Conservation (phyloP, 1,284 basidiomycete species). For the Ganoderma lingzhi region DNA sequence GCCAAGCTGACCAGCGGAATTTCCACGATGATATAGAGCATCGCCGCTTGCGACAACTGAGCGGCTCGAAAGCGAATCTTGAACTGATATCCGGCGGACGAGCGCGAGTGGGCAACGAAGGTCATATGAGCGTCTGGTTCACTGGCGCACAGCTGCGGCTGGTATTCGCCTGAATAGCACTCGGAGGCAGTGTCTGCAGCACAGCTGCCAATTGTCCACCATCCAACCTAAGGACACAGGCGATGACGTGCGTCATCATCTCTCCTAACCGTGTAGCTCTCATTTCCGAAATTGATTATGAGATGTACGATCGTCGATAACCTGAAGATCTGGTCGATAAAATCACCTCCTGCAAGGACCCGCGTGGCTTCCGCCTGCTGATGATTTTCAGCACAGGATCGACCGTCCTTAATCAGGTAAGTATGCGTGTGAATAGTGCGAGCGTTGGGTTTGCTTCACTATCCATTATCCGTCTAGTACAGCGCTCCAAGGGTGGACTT, state of each 20-base stretch:
- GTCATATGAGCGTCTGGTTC: no score
- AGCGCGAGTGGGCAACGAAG: no score
- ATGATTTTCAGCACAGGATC: neutral
- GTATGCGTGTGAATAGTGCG: neutral
- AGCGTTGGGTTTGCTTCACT: neutral
- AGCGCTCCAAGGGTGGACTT: neutral
- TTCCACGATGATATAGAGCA: no score
- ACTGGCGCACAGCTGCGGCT: no score
- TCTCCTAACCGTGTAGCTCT: neutral
- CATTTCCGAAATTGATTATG: conserved; percentile 1
- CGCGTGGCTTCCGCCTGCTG: neutral
- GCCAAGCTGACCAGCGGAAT: no score
- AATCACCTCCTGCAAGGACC: neutral
- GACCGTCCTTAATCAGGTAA: neutral
- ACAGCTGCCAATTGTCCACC: neutral
- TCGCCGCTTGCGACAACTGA: no score
- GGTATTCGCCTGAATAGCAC: no score
- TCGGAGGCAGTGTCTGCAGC: no score
- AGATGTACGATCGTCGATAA: neutral
- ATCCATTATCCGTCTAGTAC: neutral
- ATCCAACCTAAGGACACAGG: neutral
- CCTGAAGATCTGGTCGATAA: conserved; percentile 35
- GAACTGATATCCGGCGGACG: no score
- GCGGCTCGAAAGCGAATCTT: no score
- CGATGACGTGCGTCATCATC: neutral